Evolutionary conservation across 345 rosid species (phyloP).

Genomic region (Zanthoxylum bungeanum): DNA sequence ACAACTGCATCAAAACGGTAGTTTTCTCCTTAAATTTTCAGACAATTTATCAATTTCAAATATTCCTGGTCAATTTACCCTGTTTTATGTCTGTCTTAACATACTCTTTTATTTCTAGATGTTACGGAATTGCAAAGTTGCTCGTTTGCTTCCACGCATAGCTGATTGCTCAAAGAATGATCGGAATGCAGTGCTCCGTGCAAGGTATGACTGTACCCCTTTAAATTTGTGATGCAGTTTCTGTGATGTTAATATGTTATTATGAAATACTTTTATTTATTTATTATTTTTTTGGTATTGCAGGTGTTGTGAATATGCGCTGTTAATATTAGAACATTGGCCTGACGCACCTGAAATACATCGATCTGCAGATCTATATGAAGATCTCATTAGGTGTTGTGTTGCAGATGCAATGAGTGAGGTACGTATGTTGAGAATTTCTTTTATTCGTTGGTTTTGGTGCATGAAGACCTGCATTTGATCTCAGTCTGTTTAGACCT

Average conservation of each 20-base stretch:
- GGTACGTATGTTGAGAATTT: slow-evolving; percentile 39
- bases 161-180: slow-evolving; percentile 93
- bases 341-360: slow-evolving; percentile 98
- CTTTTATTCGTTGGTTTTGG: neutral
- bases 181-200: slow-evolving; percentile 83
- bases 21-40: slow-evolving; percentile 10
- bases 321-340: slow-evolving; percentile 91
- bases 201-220: slow-evolving; percentile 50
- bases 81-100: slow-evolving; percentile 12
- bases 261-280: slow-evolving; percentile 9
- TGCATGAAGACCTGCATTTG: neutral
- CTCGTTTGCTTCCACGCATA: slow-evolving; percentile 90
- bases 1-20: slow-evolving; percentile 98
- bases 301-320: slow-evolving; percentile 98
- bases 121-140: slow-evolving; percentile 93
- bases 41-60: neutral
- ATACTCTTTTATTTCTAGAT: slow-evolving; percentile 49
- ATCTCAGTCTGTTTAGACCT: neutral
- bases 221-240: slow-evolving; percentile 9
- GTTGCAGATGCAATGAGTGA: slow-evolving; percentile 99
- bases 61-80: slow-evolving; percentile 6
- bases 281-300: slow-evolving; percentile 19
- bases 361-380: slow-evolving; percentile 83
- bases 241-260: slow-evolving; percentile 9
- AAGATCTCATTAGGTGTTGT: slow-evolving; percentile 85